Conservation (phyloP, 306 rosid genomes). For the Vigna trinervia region DNA sequence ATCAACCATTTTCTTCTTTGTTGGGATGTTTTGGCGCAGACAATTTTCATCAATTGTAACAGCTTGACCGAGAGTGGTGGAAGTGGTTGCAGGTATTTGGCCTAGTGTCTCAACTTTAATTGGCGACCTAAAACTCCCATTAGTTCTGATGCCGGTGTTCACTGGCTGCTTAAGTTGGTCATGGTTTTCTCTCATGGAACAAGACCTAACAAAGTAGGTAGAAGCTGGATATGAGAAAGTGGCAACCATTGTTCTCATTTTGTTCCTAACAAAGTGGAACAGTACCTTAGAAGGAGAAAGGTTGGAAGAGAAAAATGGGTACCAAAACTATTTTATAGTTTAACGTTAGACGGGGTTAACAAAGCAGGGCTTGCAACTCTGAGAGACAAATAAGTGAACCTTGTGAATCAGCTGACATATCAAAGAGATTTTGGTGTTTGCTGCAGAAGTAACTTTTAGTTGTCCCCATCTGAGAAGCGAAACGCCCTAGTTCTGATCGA, state of each 20-base stretch:
- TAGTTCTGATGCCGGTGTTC: constrained; percentile 54
- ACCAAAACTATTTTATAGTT: constrained; percentile 41
- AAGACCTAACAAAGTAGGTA: constrained; percentile 46
- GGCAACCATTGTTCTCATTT: constrained; percentile 41
- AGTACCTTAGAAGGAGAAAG: constrained; percentile 24
- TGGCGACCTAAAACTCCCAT: constrained; percentile 51
- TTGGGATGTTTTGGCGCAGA: constrained; percentile 77
- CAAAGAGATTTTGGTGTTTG: constrained; percentile 52
- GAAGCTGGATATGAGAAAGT: constrained; percentile 45
- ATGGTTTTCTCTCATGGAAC: constrained; percentile 56
- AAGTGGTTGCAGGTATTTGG: constrained; percentile 41
- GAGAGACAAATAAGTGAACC: constrained; percentile 45
- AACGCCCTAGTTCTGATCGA: constrained; percentile 51
- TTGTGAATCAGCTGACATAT: constrained; percentile 45
- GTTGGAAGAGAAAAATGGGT: constrained; percentile 23
- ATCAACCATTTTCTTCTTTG: constrained; percentile 80
- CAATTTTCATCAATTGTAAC: constrained; percentile 52
- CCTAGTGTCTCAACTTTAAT: constrained; percentile 47
- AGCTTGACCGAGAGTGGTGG: constrained; percentile 38
- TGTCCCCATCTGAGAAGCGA: constrained; percentile 24
- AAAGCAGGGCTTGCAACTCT: constrained; percentile 15
- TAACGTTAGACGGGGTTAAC: constrained; percentile 35
- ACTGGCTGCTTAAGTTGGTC: constrained; percentile 53
- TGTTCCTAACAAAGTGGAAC: constrained; percentile 13
- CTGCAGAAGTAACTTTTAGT: constrained; percentile 34